A percentile compares a stretch with the other conserved stretches of the same genome.
Conservation (phyloP, 2,329 filamentous ascomycete species). For the Leptographium wingfieldii region DNA sequence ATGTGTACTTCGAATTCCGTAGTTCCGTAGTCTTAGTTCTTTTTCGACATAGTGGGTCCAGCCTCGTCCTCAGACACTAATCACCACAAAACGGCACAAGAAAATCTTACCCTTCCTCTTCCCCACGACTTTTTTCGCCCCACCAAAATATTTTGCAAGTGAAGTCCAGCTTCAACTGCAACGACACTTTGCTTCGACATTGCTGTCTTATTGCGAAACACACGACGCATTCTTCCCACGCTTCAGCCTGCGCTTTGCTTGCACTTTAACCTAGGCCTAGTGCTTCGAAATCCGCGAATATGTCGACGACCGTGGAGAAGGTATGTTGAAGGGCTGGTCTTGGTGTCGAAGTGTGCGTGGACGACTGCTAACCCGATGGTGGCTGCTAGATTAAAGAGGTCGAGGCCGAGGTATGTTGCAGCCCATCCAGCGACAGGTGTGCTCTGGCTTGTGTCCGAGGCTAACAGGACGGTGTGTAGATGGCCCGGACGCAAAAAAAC, state of each 20-base stretch:
- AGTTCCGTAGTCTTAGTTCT: too few species aligned
- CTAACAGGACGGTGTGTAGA: constrained; percentile 34
- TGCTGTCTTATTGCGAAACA: not conserved
- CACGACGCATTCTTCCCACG: not conserved
- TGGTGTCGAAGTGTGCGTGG: constrained; percentile 7
- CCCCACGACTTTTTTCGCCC: constrained; percentile 11
- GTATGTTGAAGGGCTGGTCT: constrained; percentile 25
- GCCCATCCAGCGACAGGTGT: not conserved
- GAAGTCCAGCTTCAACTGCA: not conserved
- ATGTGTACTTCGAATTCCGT: too few species aligned
- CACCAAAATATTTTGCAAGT: constrained; percentile 7
- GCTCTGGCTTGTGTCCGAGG: not conserved
- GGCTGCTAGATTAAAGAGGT: constrained; percentile 74
- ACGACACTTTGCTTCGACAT: not conserved
- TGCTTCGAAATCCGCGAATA: constrained; percentile 32
- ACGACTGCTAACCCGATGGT: constrained; percentile 5
- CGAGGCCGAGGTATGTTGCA: constrained; percentile 70
- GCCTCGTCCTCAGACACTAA: not conserved
- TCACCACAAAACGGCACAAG: not conserved
- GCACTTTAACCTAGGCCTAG: not conserved
- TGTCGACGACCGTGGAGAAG: constrained; percentile 98
- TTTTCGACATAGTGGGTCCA: not conserved
- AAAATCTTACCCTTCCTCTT: not conserved
- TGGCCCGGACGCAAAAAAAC: constrained; percentile 96
- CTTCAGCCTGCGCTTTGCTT: not conserved